Percentiles rank a stretch among this genome's conserved stretches.
These are phyloP conservation scores for Trichophyton schoenleinii DNA, from an alignment of 2,329 filamentous ascomycete species.

Conservation along the genomic window DNA sequence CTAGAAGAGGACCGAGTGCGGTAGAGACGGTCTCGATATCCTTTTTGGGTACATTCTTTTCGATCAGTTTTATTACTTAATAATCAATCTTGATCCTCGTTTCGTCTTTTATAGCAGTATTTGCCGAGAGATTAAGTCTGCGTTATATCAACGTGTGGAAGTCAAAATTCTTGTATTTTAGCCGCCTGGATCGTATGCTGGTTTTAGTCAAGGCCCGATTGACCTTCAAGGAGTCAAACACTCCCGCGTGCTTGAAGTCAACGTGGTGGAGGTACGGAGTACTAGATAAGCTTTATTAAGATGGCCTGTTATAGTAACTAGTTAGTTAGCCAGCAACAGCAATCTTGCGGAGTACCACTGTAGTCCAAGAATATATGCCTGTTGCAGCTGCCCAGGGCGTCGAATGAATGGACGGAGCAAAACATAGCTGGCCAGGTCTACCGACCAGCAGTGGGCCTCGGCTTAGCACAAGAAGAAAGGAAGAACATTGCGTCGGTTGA, in stretches of 20 bases:
- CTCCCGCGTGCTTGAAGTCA: conserved; percentile 1
- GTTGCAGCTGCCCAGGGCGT: conserved; percentile 3
- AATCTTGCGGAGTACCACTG: not conserved
- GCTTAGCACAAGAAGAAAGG: no score
- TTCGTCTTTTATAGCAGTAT: conserved; percentile 1
- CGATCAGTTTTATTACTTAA: conserved; percentile 2
- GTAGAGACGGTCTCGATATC: conserved; percentile 2
- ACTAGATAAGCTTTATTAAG: not conserved
- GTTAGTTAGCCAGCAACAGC: not conserved
- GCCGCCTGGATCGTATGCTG: not conserved
- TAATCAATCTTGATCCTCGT: conserved; percentile 5
- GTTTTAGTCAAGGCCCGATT: not conserved
- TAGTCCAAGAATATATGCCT: conserved; percentile 8
- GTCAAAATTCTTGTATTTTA: conserved; percentile 2
- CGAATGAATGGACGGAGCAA: no score
- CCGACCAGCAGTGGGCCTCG: no score
- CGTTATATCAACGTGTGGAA: conserved; percentile 4
- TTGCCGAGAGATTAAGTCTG: not conserved
- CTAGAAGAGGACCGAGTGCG: not conserved
- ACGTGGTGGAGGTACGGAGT: not conserved
- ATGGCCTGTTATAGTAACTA: not conserved
- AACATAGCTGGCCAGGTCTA: no score
- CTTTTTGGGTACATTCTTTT: conserved; percentile 1
- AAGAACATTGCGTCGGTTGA: no score
- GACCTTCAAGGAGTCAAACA: conserved; percentile 3